These are phyloP conservation scores for Paracamarosporium sp. DNA, from an alignment of 2,329 filamentous ascomycete genomes.

Conservation along the genomic window DNA sequence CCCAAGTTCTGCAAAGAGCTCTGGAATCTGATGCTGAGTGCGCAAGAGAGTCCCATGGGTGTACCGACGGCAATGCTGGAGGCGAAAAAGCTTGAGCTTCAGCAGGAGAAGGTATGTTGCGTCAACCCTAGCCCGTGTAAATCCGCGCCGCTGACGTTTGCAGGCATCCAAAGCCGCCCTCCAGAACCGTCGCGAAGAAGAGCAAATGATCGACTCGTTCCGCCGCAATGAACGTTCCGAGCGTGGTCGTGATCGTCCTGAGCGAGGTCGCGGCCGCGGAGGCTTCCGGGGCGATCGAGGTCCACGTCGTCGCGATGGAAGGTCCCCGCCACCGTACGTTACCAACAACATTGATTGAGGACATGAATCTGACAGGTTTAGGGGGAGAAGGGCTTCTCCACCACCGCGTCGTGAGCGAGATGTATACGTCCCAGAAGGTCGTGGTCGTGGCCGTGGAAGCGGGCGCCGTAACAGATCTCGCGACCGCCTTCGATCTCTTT, in stretches of 20 bases:
- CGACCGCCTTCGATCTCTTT: conserved; percentile 42
- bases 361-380: conserved; percentile 33
- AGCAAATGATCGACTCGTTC: conserved; percentile 72
- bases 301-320: conserved; percentile 54
- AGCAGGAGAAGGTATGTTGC: conserved; percentile 82
- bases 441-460: conserved; percentile 47
- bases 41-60: conserved; percentile 84
- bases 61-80: conserved; percentile 94
- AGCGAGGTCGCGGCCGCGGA: conserved; percentile 55
- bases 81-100: conserved; percentile 93
- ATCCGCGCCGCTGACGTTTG: conserved; percentile 24
- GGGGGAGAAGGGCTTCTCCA: conserved; percentile 56
- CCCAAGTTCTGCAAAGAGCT: conserved; percentile 89
- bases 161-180: conserved; percentile 84
- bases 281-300: conserved; percentile 55
- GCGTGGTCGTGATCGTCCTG: conserved; percentile 51
- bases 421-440: conserved; percentile 63
- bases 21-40: conserved; percentile 90
- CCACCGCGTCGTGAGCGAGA: conserved; percentile 60
- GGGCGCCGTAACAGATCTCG: conserved; percentile 44
- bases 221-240: conserved; percentile 67
- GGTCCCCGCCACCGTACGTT: conserved; percentile 54
- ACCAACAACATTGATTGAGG: not conserved
- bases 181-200: conserved; percentile 68
- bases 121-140: not conserved